Evolutionary conservation across 1,284 basidiomycete species (phyloP), one percentile per base, ranked within the genome.

Genomic region (Wolfiporia cocos): DNA sequence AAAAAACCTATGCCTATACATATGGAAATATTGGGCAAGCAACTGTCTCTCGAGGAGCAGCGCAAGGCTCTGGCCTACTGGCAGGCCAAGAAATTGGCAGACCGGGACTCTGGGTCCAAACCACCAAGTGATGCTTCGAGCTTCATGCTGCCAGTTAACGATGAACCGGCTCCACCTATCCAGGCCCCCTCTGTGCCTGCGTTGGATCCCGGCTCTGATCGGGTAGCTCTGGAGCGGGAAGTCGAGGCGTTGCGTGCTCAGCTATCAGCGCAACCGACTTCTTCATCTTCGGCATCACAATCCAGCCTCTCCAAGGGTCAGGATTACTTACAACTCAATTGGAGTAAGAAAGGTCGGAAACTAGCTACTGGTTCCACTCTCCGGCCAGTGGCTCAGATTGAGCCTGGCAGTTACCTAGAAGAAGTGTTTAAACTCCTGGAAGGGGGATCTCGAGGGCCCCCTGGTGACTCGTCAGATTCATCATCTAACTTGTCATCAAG

Each of bases 351-450:
- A n/a, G n/a, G n/a, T n/a, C n/a, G n/a, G n/a, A n/a, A n/a, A n/a
- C 20, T 37, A 18, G 9, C 9, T 18, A 20, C 20, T 21, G 34
- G 5, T 10, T 18, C 36, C 6, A n/a, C 35, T 10, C 38, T 50
- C 11, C 17, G 37, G 21, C 48, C 48, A 0, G 34, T 39, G 3
- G 21, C 43, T 15, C 50, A 52, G 32, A 31, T 52, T 1, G 46
- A 45, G 17, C 46, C 50, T 1, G 21, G 32, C 24, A 52, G 50
- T 36, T 48, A 44, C 20, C 29, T 52, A 1, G 48, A 43, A 10
- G 37, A 29, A 2, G 46, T 37, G 0, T 46, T 52, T 26, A 12
- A 33, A 5, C 19, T 9, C 4, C n/a, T 35, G 15, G 9, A 5
- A 9, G 11, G 34, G 5, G 11, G 6, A 5, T 9, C 18, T 10